Base-by-base conservation (phyloP, 2,329 filamentous ascomycete genomes). In the Cephalotrichum gorgonifer region DNA sequence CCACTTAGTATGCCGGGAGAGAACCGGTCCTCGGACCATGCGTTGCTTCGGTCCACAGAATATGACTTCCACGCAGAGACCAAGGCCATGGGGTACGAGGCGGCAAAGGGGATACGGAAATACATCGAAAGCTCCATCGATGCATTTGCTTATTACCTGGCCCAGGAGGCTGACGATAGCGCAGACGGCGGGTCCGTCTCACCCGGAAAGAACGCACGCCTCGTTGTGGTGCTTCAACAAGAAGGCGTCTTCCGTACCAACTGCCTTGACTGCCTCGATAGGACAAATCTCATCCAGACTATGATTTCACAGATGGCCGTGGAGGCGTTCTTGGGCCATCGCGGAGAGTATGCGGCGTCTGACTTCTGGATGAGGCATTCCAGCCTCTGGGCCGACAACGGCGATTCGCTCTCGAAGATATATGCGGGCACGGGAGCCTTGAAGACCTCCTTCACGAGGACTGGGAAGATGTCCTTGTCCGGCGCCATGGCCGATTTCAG, bases 1-100 rank as follows among this genome's bases (percentile, higher is more conserved):
- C 79, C 86, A 0, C 66, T 95, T n/a, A 85, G 83, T 55, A 72
- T 73, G 14, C 67, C 70, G 23, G 75, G 69, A 6, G 77, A 75
- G 20, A 73, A 77, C 31, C 71, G 73, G 26, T 73, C 75, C 3
- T 67, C 70, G 33, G 86, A 88, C 52, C 87, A 91, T 58, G 79
- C 85, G 44, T 74, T 96, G 33, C 67, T 97, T 27, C 78, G 79
- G 53, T 78, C 85, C 51, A 95, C 91, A 1, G 88, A 95, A 59
- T 98, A 93, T 61, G 93, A 98, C 65, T 97, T 98, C 52, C 90
- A 97, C 61, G 91, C 90, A 3, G 89, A 97, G 64, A 95, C 93
- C 1, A 86, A 86, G 58, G 88, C 86, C 0, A 78, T 79, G 50
- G 91, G 91, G 3, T 97, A 96, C 61, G 89, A 95, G 62, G 88